Base-by-base conservation (phyloP, 169 alveolate species). In the Perkinsus olseni region DNA sequence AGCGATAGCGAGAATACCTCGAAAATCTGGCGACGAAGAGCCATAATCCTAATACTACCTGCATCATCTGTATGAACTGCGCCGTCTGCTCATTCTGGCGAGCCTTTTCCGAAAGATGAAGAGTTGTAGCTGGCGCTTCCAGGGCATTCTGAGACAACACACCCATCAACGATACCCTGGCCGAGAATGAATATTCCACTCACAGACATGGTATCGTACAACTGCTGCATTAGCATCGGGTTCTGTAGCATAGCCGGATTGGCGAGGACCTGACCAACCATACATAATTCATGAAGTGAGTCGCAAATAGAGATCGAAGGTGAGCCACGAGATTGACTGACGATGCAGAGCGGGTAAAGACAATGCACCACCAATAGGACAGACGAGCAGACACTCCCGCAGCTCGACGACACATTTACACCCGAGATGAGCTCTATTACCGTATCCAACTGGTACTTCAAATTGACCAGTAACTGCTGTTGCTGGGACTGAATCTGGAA, bases 11-110 rank as follows among this genome's bases (percentile, higher is more conserved):
- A n/a, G n/a, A n/a, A n/a, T n/a, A n/a, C n/a, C n/a, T n/a, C n/a
- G n/a, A n/a, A n/a, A n/a, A n/a, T n/a, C n/a, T n/a, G n/a, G n/a
- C n/a, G n/a, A n/a, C n/a, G n/a, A n/a, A n/a, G n/a, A n/a, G n/a
- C n/a, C n/a, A n/a, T n/a, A n/a, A 6, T 45, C 17, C 62, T 17
- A 45, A 45, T 45, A 62, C 82, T 62, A 62, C 82, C 82, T 62
- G 82, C 82, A 62, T 62, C 82, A 62, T 62, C 82, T 62, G 82
- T 62, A 62, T 62, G 82, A 62, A 62, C 82, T 62, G 82, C 82
- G 82, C 82, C 34, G 82, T 62, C 34, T 62, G 82, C 82, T 62
- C 82, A 62, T 62, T 62, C 82, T 62, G 82, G 4, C 82, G 82
- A 28, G 82, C 82, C 31, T 62, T 62, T 62, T 62, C 82, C 13